Base-by-base conservation (phyloP, 31 red algal genomes). In the Odonthalia washingtoniensis region DNA sequence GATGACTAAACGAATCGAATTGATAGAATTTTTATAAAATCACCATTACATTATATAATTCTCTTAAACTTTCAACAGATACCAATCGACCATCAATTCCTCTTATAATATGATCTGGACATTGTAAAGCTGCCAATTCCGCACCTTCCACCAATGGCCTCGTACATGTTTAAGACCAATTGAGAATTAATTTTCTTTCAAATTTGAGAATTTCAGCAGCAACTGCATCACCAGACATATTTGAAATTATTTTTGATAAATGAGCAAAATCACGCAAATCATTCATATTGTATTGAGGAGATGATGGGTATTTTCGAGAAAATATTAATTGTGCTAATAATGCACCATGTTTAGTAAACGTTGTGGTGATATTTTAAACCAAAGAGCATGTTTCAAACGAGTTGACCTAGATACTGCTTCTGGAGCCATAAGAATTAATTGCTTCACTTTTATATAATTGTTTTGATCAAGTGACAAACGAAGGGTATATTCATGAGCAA, bases 321-420 rank as follows among this genome's bases (percentile, higher is more conserved):
- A 91, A 91, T 31, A 85, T 18, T 9, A 85, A 16, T 5, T 72
- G 80, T n/a, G 81, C 92, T 0, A 97, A 30, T 42, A 97, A 65
- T 14, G 92, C 95, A 26, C 86, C 92, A 67, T 82, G 82, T n/a
- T 87, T 1, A 90, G 21, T 28, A 97, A 79, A 1, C 93, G 81
- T 74, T 97, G 93, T 52, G 95, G 95, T 0, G 95, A 95, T 3
- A 89, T 65, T 1, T 40, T 12, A 70, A 94, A 97, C 78, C 94
- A 94, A 31, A 90, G 2, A 0, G 88, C 92, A 9, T 44, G 42
- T 17, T 30, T 14, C 32, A 87, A 74, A 14, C 57, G 81, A 30
- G 76, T 86, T 44, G 53, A 21, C 16, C 85, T 40, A 14, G 73
- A 69, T 30, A 97, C 68, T 12, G 88, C 95, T 3, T 92, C 95